Percentiles rank a stretch among this genome's conserved stretches.
Conservation (phyloP, 2,329 filamentous ascomycete genomes). For the Hymenoscyphus scutula region DNA sequence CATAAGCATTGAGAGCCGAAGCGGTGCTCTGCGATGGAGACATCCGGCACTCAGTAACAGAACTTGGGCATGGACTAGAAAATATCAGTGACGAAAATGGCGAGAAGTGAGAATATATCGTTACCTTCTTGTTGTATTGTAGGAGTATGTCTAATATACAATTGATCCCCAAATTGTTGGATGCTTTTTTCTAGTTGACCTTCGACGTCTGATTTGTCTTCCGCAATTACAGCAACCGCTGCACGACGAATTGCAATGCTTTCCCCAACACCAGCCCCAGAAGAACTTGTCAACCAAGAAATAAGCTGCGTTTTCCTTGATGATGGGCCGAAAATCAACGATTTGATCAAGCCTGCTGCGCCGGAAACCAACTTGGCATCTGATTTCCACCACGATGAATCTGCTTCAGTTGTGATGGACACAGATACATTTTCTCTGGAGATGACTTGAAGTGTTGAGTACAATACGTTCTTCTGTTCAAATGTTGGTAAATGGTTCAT, state of each 20-base stretch:
- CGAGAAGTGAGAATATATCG: slow-evolving; percentile 10
- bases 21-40: slow-evolving; percentile 62
- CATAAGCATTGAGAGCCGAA: slow-evolving; percentile 66
- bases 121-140: slow-evolving; percentile 85
- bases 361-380: slow-evolving; percentile 49
- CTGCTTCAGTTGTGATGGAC: slow-evolving; percentile 27
- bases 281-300: slow-evolving; percentile 63
- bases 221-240: slow-evolving; percentile 55
- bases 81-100: slow-evolving; percentile 23
- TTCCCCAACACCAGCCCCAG: slow-evolving; percentile 63
- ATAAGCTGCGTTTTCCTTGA: slow-evolving; percentile 53
- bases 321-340: slow-evolving; percentile 47
- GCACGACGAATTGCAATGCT: slow-evolving; percentile 66
- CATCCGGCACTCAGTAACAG: slow-evolving; percentile 77
- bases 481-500: slow-evolving; percentile 27
- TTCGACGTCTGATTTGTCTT: slow-evolving; percentile 50
- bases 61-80: slow-evolving; percentile 73
- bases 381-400: slow-evolving; percentile 34
- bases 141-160: slow-evolving; percentile 83
- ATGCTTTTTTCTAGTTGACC: slow-evolving; percentile 66
- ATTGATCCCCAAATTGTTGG: slow-evolving; percentile 74
- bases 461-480: slow-evolving; percentile 35
- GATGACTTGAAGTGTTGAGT: slow-evolving; percentile 29
- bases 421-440: slow-evolving; percentile 30
- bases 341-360: slow-evolving; percentile 54